Evolutionary conservation across 2,329 filamentous ascomycete species (phyloP), one percentile per base, ranked within the genome.

Genomic region (Eutypa lata): DNA sequence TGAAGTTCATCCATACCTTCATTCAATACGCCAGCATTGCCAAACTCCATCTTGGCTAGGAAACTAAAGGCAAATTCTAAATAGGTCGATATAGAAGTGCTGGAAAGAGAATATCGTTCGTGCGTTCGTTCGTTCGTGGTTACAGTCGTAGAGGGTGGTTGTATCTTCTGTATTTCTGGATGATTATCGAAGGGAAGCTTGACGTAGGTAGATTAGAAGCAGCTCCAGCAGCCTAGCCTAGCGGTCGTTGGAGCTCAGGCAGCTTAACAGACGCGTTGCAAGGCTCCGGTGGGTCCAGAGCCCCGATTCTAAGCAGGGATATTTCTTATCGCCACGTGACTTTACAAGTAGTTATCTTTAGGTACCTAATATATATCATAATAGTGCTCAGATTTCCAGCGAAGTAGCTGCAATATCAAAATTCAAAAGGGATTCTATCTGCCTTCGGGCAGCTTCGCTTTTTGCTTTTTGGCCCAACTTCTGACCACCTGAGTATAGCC

Each of bases 21-120:
- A 63, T 81, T 86, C 64, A 88, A 70, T 64, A 77, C 77, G 67
- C 84, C 84, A 62, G 80, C 79, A 57, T 72, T 81, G 55, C 82
- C 81, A 64, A 85, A 87, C 69, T 87, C 83, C 84, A 87, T 87
- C 22, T 58, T 74, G 51, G 4, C 42, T 45, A 24, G 42, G 16
- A 28, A 16, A n/a, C 21, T n/a, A n/a, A 28, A 3, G 6, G 26
- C 26, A 10, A 16, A 11, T 7, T 45, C 21, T 26, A 22, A n/a
- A 21, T 22, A 4, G 18, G 13, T 24, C 11, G 42, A 13, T 10
- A 24, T 45, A n/a, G 47, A 6, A 14, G 10, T 18, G 19, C 21
- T 8, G 22, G 21, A 26, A 45, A 24, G 38, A 21, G 22, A 0
- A 16, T 45, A 8, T 21, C 13, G 13, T 14, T 38, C 7, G n/a